Base-by-base conservation (phyloP, 2,329 filamentous ascomycete genomes). In the Gnomoniopsis smithogilvyi region DNA sequence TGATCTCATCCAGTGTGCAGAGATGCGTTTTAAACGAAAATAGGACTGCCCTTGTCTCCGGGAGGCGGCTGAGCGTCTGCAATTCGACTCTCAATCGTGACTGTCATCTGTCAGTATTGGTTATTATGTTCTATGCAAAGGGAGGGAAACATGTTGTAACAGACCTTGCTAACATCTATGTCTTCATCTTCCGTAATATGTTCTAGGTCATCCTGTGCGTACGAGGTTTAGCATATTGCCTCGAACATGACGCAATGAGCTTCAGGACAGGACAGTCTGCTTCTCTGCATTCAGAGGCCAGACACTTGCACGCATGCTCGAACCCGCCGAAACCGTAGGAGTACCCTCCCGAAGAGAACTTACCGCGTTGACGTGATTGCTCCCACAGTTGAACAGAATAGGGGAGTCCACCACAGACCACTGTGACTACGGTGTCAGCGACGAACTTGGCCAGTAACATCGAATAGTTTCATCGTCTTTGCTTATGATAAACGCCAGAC, bases 1-100 rank as follows among this genome's bases (percentile, higher is more conserved):
- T 82, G 64, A 84, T 73, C 3, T 81, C 73, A 10, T 67, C 61
- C 0, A 84, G 60, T 0, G 77, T 75, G 52, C 82, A 83, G 17
- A 82, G 59, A 59, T 82, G 82, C 0, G 81, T 83, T 69, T 84
- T 83, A 72, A 84, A 82, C 11, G 79, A 80, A 67, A 84, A 84
- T 14, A 84, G 65, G 2, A 84, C 67, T 0, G 78, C 76, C 2
- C 67, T 66, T 0, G 77, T 80, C 58, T 72, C 65, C 0, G 80
- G 80, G 8, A 84, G 71, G 1, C 81, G 73, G 1, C 74, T 79
- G 33, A 84, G 63, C 0, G 79, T 80, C 65, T 85, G 81, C 15
- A 82, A 70, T 66, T 85, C 81, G 33, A 79, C 75, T 26, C 80
- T 73, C 6, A 79, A 62, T 51, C 68, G 70, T 7, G 73, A 67